Percentiles rank a stretch among this genome's conserved stretches.
phyloP scores from a whole-genome alignment of 345 rosid genomes.

The Eutrema japonicum region DNA sequence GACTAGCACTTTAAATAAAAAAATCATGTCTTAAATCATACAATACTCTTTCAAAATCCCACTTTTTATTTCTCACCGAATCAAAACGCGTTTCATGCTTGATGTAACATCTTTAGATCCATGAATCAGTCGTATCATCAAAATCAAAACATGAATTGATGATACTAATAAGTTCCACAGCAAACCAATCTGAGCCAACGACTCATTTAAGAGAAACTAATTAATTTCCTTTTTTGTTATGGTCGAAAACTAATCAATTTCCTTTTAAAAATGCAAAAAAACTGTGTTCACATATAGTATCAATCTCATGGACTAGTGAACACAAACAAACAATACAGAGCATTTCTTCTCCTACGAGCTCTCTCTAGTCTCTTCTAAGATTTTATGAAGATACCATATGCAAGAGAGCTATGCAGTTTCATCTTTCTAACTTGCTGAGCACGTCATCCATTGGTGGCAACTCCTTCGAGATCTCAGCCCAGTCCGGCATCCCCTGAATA shows the following conservation, averaged over 20 bases:
- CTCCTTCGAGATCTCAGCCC: constrained; percentile 79
- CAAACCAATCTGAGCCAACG: no score
- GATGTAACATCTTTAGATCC: no score
- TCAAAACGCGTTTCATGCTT: constrained; percentile 33
- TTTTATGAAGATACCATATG: constrained; percentile 11
- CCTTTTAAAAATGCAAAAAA: background rate
- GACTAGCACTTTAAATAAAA: constrained; percentile 21
- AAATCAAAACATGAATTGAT: background rate
- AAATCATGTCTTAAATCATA: constrained; percentile 2
- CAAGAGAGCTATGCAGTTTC: constrained; percentile 37
- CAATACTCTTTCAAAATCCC: background rate
- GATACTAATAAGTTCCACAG: background rate
- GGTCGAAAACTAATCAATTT: no score
- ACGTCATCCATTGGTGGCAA: constrained; percentile 81
- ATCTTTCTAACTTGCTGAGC: constrained; percentile 86
- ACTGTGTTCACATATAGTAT: background rate
- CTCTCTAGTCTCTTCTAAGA: no score
- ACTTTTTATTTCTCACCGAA: constrained; percentile 4
- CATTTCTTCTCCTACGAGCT: no score
- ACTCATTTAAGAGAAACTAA: background rate
- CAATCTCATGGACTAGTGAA: constrained; percentile 16
- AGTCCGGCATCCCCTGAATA: constrained; percentile 87
- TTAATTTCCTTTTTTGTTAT: no score
- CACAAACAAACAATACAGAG: constrained; percentile 4
- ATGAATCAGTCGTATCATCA: constrained; percentile 1